phyloP scores from a whole-genome alignment of 352 stramenopile genomes.

The Blastocystis sp. region DNA sequence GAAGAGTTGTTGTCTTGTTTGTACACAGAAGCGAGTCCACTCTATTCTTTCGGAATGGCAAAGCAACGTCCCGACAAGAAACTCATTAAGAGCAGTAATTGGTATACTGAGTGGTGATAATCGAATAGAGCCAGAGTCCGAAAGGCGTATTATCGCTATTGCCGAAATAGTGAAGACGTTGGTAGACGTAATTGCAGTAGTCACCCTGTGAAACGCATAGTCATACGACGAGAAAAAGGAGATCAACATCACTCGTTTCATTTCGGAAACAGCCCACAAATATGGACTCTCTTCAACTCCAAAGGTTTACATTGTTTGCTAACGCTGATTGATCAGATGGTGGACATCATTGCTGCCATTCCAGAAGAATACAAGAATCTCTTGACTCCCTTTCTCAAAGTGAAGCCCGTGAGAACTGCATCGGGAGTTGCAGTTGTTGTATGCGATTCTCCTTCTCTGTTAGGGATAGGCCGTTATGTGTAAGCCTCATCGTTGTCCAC shows the following conservation, averaged over 20 bases:
- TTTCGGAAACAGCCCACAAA: constrained; percentile 67
- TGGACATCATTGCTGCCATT: constrained; percentile 93
- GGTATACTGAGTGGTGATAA: not conserved
- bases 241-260: constrained; percentile 72
- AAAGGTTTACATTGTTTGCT: constrained; percentile 16
- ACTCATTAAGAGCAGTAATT: constrained; percentile 33
- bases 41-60: not conserved
- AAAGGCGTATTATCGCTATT: constrained; percentile 56
- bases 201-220: constrained; percentile 1
- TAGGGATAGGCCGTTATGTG: constrained; percentile 88
- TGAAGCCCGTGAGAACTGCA: constrained; percentile 91
- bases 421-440: constrained; percentile 91
- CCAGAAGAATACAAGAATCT: constrained; percentile 88
- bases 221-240: constrained; percentile 72
- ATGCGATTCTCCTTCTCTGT: constrained; percentile 7
- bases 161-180: constrained; percentile 69
- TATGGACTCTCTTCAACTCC: constrained; percentile 69
- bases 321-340: constrained; percentile 79
- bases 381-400: constrained; percentile 89
- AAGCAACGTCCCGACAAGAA: constrained; percentile 27
- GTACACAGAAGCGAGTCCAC: not conserved
- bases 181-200: constrained; percentile 14
- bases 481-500: constrained; percentile 94
- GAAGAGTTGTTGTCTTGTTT: not conserved
- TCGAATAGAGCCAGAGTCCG: constrained; percentile 46